Evolutionary conservation across 768 basidiomycete species (phyloP).

Genomic region (Filobasidium floriforme): DNA sequence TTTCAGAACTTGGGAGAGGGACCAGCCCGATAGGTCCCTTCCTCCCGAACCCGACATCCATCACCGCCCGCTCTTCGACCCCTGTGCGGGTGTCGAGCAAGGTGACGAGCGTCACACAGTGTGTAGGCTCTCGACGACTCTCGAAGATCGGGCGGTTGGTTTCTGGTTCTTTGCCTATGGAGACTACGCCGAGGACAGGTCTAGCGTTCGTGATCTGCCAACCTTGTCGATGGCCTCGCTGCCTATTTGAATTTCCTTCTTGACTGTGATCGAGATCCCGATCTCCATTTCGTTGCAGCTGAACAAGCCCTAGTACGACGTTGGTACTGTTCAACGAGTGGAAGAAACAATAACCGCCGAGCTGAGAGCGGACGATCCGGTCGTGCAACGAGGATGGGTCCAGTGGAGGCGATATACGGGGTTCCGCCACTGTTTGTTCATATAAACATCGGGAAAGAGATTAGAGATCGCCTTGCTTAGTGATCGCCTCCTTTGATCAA

Average conservation of each 20-base stretch:
- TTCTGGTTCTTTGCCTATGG: neutral
- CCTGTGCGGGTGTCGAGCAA: neutral
- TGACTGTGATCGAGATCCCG: too few species aligned
- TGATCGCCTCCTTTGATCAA: too few species aligned
- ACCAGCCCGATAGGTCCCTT: slow-evolving; percentile 8
- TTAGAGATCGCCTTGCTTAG: neutral
- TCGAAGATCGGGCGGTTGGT: too few species aligned
- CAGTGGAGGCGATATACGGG: slow-evolving; percentile 1
- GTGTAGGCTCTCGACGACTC: neutral
- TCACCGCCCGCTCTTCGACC: neutral
- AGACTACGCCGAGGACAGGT: slow-evolving; percentile 8
- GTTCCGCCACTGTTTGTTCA: neutral
- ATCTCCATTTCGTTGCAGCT: neutral
- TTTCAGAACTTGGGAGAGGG: slow-evolving; percentile 1
- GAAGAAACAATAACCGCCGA: slow-evolving; percentile 19
- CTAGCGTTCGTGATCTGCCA: neutral
- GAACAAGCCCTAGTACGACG: slow-evolving; percentile 13
- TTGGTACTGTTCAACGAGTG: slow-evolving; percentile 10
- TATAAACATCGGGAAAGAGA: neutral
- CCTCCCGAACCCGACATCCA: slow-evolving; percentile 15
- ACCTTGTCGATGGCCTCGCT: neutral
- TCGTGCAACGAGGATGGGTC: slow-evolving; percentile 5
- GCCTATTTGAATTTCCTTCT: neutral
- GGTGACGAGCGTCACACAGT: slow-evolving; percentile 11
- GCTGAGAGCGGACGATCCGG: slow-evolving; percentile 11